Evolutionary conservation across 1,139 yeast genomes (phyloP).

Genomic region (Saccharomyces pastorianus): DNA sequence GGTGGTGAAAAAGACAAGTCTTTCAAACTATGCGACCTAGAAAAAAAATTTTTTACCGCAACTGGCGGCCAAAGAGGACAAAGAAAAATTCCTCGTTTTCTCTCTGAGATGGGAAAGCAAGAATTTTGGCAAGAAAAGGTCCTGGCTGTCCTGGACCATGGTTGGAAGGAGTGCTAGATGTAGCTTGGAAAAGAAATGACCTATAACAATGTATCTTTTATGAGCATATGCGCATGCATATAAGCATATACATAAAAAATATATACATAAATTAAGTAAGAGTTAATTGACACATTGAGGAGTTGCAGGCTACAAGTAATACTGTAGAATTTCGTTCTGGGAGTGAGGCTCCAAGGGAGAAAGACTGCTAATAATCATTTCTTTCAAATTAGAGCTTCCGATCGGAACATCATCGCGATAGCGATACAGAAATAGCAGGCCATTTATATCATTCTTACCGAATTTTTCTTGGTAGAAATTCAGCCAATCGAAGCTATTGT

Average conservation of each 20-base stretch:
- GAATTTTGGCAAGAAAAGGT: not conserved
- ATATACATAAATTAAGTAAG: not conserved
- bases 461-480: conserved; percentile 14
- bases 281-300: not conserved
- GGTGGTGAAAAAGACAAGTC: not conserved
- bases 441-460: conserved; percentile 9
- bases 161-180: not conserved
- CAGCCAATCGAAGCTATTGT: conserved; percentile 21
- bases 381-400: conserved; percentile 12
- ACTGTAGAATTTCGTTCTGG: conserved; percentile 24
- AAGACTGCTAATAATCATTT: conserved; percentile 17
- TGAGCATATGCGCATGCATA: not conserved
- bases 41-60: not conserved
- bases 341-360: conserved; percentile 22
- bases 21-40: not conserved
- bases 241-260: not conserved
- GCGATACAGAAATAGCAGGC: conserved; percentile 19
- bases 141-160: not conserved
- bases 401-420: conserved; percentile 6
- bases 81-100: not conserved
- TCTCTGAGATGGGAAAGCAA: not conserved
- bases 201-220: not conserved
- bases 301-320: conserved; percentile 15
- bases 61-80: not conserved
- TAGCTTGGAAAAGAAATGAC: not conserved